A percentile compares a stretch with the other conserved stretches of the same genome.
phyloP scores from a whole-genome alignment of 169 alveolate species.

The Babesia microti region DNA sequence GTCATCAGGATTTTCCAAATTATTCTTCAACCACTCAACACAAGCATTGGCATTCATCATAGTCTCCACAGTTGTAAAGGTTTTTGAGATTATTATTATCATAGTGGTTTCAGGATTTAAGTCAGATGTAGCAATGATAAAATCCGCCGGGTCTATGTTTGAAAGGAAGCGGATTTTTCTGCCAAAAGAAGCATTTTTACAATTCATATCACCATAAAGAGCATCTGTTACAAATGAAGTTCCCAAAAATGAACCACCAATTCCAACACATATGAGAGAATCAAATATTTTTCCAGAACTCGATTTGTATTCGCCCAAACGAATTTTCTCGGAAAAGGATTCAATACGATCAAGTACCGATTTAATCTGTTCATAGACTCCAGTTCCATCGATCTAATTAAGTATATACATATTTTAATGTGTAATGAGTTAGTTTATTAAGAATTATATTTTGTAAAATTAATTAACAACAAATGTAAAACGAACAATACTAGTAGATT shows the following conservation, averaged over 20 bases:
- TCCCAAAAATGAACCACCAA: slow-evolving; percentile 98
- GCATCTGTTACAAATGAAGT: slow-evolving; percentile 86
- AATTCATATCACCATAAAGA: slow-evolving; percentile 29
- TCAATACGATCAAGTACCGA: slow-evolving; percentile 58
- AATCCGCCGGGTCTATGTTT: slow-evolving; percentile 96
- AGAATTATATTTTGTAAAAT: too few relatives aligned
- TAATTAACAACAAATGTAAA: too few relatives aligned
- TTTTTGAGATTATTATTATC: slow-evolving; percentile 85
- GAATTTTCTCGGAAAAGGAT: slow-evolving; percentile 52
- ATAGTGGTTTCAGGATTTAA: slow-evolving; percentile 86
- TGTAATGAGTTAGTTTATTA: too few relatives aligned
- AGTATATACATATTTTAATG: too few relatives aligned
- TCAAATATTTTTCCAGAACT: slow-evolving; percentile 79
- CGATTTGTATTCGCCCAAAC: slow-evolving; percentile 80
- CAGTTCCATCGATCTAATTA: slow-evolving; percentile 57
- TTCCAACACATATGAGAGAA: slow-evolving; percentile 88
- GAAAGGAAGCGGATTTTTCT: slow-evolving; percentile 86
- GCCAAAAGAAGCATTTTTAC: slow-evolving; percentile 32
- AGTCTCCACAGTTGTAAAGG: slow-evolving; percentile 99
- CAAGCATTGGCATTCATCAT: slow-evolving; percentile 89
- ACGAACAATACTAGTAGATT: too few relatives aligned
- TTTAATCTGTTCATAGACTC: slow-evolving; percentile 46
- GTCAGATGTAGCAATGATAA: slow-evolving; percentile 80
- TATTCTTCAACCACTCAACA: slow-evolving; percentile 75
- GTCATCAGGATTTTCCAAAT: slow-evolving; percentile 42